Percentiles rank a stretch among this genome's conserved stretches.
Evolutionary conservation across 2,329 filamentous ascomycete genomes (phyloP).

Genomic region (Ophiostoma pallidulum): DNA sequence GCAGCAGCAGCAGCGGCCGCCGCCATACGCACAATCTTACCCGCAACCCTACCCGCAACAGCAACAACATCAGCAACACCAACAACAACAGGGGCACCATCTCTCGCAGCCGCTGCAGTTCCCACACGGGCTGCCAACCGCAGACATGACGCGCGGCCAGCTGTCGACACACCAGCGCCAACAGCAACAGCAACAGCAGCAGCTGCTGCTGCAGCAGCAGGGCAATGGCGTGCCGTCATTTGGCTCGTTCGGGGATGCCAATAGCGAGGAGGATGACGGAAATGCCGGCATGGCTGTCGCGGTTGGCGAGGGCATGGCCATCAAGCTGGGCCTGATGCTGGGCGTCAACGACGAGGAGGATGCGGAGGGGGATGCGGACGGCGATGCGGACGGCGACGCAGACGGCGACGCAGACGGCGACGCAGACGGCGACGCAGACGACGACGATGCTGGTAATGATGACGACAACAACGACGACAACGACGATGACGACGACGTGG

Average conservation of each 20-base stretch:
- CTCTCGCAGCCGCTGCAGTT: no score
- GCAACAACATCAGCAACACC: background rate
- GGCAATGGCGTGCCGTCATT: background rate
- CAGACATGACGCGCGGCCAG: background rate
- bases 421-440: constrained; percentile 23
- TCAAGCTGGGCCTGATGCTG: constrained; percentile 17
- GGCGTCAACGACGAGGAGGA: background rate
- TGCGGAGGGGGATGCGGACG: constrained; percentile 19
- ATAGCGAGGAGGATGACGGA: constrained; percentile 5
- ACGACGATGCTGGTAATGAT: constrained; percentile 1
- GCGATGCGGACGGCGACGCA: constrained; percentile 11
- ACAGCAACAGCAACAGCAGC: constrained; percentile 2
- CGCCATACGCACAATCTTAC: no score
- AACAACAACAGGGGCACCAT: no score
- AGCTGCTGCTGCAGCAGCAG: constrained; percentile 8
- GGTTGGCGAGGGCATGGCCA: background rate
- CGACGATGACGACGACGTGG: constrained; percentile 14
- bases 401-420: constrained; percentile 17
- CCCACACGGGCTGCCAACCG: background rate
- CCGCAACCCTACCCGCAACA: constrained; percentile 9
- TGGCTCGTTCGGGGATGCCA: constrained; percentile 5
- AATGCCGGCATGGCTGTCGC: background rate
- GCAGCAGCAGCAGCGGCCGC: constrained; percentile 6
- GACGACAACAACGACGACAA: constrained; percentile 17
- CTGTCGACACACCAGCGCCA: background rate